These are phyloP conservation scores for Orbilia blumenaviensis DNA, from an alignment of 2,329 filamentous ascomycete genomes.

Conservation along the genomic window DNA sequence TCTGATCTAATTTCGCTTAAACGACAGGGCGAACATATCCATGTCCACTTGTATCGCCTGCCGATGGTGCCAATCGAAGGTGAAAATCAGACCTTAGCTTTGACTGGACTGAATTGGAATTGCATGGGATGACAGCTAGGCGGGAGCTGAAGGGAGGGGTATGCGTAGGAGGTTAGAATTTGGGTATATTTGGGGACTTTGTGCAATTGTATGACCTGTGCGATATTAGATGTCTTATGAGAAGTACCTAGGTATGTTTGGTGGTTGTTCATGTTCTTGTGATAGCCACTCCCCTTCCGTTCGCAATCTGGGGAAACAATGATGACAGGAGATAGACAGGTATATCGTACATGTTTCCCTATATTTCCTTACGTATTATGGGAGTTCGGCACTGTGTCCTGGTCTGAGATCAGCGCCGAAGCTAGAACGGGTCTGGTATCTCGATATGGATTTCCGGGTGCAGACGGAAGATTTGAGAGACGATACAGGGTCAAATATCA, in stretches of 20 bases:
- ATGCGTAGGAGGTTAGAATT: slow-evolving; percentile 13
- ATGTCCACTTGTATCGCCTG: slow-evolving; percentile 42
- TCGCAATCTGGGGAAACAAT: slow-evolving; percentile 10
- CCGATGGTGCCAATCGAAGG: slow-evolving; percentile 47
- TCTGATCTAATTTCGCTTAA: slow-evolving; percentile 53
- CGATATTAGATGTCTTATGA: slow-evolving; percentile 9
- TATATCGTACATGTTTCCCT: too few species aligned
- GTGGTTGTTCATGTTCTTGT: background rate
- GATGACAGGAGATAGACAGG: slow-evolving; percentile 3
- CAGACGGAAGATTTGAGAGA: slow-evolving; percentile 43
- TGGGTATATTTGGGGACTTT: slow-evolving; percentile 15
- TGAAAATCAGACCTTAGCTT: background rate
- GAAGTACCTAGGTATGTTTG: background rate
- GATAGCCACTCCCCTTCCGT: background rate
- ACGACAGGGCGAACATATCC: slow-evolving; percentile 17
- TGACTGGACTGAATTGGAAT: slow-evolving; percentile 25
- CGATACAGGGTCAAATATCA: slow-evolving; percentile 7
- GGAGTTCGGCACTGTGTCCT: slow-evolving; percentile 20
- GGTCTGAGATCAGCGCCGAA: slow-evolving; percentile 27
- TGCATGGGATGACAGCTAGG: slow-evolving; percentile 41
- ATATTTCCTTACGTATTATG: background rate
- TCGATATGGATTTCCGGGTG: slow-evolving; percentile 37
- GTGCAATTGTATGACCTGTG: slow-evolving; percentile 11
- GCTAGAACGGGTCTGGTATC: slow-evolving; percentile 39
- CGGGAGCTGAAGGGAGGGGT: slow-evolving; percentile 48